These are phyloP conservation scores for Verbena officinalis DNA, from an alignment of 257 asterid species.

Conservation along the genomic window DNA sequence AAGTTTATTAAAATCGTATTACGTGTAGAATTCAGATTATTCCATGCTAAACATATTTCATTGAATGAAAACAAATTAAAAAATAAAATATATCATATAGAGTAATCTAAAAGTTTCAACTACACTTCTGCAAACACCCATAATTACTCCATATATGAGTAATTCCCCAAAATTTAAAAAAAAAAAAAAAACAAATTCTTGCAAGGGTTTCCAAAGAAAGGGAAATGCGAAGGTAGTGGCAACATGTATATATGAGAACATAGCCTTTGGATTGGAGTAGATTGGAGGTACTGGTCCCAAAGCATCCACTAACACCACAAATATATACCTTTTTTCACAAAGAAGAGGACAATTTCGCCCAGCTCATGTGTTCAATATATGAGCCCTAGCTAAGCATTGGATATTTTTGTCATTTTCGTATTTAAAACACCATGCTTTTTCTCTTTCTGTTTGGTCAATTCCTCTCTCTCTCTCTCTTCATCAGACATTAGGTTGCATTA, in stretches of 20 bases:
- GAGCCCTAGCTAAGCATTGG: constrained; percentile 34
- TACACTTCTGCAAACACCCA: no score
- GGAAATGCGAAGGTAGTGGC: constrained; percentile 6
- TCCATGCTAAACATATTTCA: no score
- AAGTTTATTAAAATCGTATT: no score
- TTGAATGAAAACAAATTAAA: no score
- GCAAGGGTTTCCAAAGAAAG: background rate
- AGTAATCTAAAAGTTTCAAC: no score
- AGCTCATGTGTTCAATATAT: constrained; percentile 48
- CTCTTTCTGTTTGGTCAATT: constrained; percentile 42
- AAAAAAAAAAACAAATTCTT: background rate
- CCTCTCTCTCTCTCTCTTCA: constrained; percentile 2
- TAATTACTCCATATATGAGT: background rate
- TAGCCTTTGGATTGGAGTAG: constrained; percentile 32
- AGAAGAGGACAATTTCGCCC: constrained; percentile 60
- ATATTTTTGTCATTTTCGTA: constrained; percentile 53
- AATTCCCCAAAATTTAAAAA: background rate
- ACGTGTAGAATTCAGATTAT: no score
- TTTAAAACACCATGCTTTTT: constrained; percentile 33
- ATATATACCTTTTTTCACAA: no score
- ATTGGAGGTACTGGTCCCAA: constrained; percentile 40
- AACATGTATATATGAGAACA: background rate
- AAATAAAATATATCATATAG: no score
- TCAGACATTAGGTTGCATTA: constrained; percentile 23
- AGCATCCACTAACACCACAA: constrained; percentile 22